Evolutionary conservation across 306 rosid species (phyloP).

Genomic region (Vigna radiata): DNA sequence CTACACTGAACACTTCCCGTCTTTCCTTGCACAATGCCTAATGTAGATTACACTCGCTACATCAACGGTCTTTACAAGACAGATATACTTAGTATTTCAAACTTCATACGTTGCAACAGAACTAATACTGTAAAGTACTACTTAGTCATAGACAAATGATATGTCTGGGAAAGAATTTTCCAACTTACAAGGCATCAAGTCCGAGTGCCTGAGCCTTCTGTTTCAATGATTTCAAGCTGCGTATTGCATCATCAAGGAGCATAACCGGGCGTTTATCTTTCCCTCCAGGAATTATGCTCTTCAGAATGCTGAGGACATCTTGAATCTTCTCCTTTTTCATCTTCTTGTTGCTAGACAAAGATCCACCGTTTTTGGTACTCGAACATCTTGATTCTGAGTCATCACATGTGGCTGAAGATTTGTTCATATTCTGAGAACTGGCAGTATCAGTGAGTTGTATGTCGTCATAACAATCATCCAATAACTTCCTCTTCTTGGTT

Average conservation of each 20-base stretch:
- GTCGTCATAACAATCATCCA: constrained; percentile 48
- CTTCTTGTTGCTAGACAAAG: constrained; percentile 53
- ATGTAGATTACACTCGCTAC: constrained; percentile 41
- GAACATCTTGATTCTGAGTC: constrained; percentile 80
- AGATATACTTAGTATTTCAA: constrained; percentile 9
- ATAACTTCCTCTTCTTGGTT: constrained; percentile 65
- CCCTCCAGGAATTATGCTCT: constrained; percentile 70
- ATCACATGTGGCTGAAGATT: constrained; percentile 50
- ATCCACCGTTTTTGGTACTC: constrained; percentile 41
- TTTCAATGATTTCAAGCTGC: constrained; percentile 67
- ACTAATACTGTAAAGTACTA: constrained; percentile 32
- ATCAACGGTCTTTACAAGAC: constrained; percentile 16
- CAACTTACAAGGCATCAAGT: constrained; percentile 54
- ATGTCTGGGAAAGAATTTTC: constrained; percentile 17
- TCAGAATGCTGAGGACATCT: constrained; percentile 62
- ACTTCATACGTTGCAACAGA: neutral
- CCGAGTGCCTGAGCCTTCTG: constrained; percentile 62
- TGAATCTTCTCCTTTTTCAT: constrained; percentile 69
- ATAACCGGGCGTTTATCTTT: constrained; percentile 64
- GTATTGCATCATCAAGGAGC: constrained; percentile 80
- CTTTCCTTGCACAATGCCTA: constrained; percentile 33
- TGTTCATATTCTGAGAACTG: constrained; percentile 55
- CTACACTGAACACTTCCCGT: constrained; percentile 23
- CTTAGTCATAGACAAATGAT: neutral
- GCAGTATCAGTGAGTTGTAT: constrained; percentile 59